Percentiles rank a stretch among this genome's conserved stretches.
Evolutionary conservation across 1,139 yeast species (phyloP).

Genomic region (Zygoascus sp.): DNA sequence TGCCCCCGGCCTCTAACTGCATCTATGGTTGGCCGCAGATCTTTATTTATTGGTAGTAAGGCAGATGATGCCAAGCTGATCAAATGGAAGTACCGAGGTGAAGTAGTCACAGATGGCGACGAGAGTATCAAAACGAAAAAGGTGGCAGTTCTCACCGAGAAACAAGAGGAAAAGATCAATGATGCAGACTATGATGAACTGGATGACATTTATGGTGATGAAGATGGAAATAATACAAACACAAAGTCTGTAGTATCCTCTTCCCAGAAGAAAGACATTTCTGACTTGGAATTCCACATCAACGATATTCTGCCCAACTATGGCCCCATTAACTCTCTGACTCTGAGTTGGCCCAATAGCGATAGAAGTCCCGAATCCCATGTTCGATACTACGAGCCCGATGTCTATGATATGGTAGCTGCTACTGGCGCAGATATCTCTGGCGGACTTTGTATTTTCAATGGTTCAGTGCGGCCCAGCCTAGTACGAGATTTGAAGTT

Average conservation of each 20-base stretch:
- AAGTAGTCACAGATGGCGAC: constrained; percentile 17
- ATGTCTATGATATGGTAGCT: constrained; percentile 57
- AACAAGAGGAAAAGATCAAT: constrained; percentile 25
- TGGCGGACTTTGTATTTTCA: constrained; percentile 58
- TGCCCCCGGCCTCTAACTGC: constrained; percentile 26
- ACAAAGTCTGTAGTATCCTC: constrained; percentile 8
- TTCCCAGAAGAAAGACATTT: constrained; percentile 16
- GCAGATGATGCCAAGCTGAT: constrained; percentile 43
- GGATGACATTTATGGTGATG: constrained; percentile 39
- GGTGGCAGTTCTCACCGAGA: constrained; percentile 36
- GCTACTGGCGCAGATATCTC: constrained; percentile 61
- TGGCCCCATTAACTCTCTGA: constrained; percentile 73
- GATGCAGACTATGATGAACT: constrained; percentile 29
- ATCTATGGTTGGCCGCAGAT: constrained; percentile 18
- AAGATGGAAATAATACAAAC: constrained; percentile 37
- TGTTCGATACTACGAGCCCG: constrained; percentile 51
- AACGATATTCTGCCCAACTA: constrained; percentile 57
- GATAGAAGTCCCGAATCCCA: constrained; percentile 35
- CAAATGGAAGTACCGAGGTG: constrained; percentile 33
- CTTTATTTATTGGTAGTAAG: constrained; percentile 43
- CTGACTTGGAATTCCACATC: constrained; percentile 22
- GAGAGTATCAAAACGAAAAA: constrained; percentile 16
- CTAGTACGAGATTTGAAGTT: constrained; percentile 78
- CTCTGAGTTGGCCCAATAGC: constrained; percentile 52
- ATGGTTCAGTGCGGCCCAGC: constrained; percentile 68